Conservation (phyloP, 2,329 filamentous ascomycete genomes). For the Penicillium polonicum region DNA sequence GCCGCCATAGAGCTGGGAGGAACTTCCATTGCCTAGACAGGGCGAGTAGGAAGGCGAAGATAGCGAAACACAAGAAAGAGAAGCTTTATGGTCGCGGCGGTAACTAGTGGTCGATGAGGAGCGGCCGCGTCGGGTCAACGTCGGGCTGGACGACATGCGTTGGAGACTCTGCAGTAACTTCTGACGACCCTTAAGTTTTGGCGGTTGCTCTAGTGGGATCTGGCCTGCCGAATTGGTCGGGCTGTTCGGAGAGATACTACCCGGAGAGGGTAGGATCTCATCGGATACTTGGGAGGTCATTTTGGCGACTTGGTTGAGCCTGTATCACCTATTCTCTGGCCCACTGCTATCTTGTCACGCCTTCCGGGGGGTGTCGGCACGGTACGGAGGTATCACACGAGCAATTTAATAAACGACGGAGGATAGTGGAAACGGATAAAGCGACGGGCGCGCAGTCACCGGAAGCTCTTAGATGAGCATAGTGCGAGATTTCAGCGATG, state of each 20-base stretch:
- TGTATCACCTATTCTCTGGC: not conserved
- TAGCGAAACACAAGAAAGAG: constrained; percentile 64
- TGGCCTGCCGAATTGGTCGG: constrained; percentile 35
- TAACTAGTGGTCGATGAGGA: constrained; percentile 64
- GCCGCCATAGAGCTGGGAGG: constrained; percentile 57
- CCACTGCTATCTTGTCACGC: not conserved
- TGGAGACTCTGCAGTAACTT: constrained; percentile 72
- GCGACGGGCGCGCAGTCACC: constrained; percentile 5
- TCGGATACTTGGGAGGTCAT: constrained; percentile 35
- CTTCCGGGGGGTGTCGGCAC: not conserved
- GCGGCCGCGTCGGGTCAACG: constrained; percentile 63
- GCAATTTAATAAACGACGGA: not conserved
- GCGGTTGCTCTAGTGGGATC: constrained; percentile 43
- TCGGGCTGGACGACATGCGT: constrained; percentile 77
- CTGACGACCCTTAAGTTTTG: constrained; percentile 66
- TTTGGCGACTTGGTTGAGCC: constrained; percentile 3
- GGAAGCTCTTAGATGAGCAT: constrained; percentile 8
- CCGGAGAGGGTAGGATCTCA: constrained; percentile 34
- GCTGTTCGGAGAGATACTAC: constrained; percentile 34
- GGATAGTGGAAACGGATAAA: not conserved
- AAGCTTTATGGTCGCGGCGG: constrained; percentile 61
- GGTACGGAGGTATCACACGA: not conserved
- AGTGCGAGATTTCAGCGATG: not conserved
- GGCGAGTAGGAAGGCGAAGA: constrained; percentile 53
- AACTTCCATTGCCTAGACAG: constrained; percentile 55